Conservation (phyloP, 805 yeast species). For the Jamesozyma rosinii region DNA sequence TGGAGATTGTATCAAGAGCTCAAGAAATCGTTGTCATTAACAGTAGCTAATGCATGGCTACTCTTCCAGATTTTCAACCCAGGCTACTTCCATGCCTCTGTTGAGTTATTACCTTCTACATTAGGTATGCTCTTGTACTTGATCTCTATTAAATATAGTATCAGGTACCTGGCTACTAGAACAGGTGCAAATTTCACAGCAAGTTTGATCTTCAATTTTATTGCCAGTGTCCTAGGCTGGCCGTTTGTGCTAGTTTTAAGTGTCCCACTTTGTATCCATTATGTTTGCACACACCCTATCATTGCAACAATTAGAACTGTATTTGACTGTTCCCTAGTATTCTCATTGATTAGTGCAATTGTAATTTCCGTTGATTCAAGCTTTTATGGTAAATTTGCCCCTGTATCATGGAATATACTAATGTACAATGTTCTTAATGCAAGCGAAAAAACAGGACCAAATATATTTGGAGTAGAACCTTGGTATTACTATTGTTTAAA, state of each 20-base stretch:
- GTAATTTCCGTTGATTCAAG: conserved; percentile 43
- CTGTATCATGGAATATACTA: conserved; percentile 78
- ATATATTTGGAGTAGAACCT: conserved; percentile 83
- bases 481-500: conserved; percentile 61
- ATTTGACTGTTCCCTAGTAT: conserved; percentile 19
- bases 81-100: conserved; percentile 84
- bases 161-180: conserved; percentile 22
- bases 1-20: conserved; percentile 27
- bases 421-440: conserved; percentile 70
- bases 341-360: conserved; percentile 10
- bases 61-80: conserved; percentile 56
- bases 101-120: conserved; percentile 76
- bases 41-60: conserved; percentile 50
- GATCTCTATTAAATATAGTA: conserved; percentile 24
- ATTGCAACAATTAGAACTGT: conserved; percentile 22
- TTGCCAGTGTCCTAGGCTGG: conserved; percentile 87
- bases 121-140: conserved; percentile 49
- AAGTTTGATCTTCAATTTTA: conserved; percentile 23
- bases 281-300: conserved; percentile 19
- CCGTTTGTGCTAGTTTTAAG: conserved; percentile 69
- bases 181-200: conserved; percentile 18
- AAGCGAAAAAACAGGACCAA: conserved; percentile 64
- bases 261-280: conserved; percentile 46
- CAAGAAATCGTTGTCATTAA: conserved; percentile 13
- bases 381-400: conserved; percentile 49